Evolutionary conservation across 129 eudicot species (phyloP), one percentile per base, ranked within the genome.

Genomic region (Lactuca sativa): DNA sequence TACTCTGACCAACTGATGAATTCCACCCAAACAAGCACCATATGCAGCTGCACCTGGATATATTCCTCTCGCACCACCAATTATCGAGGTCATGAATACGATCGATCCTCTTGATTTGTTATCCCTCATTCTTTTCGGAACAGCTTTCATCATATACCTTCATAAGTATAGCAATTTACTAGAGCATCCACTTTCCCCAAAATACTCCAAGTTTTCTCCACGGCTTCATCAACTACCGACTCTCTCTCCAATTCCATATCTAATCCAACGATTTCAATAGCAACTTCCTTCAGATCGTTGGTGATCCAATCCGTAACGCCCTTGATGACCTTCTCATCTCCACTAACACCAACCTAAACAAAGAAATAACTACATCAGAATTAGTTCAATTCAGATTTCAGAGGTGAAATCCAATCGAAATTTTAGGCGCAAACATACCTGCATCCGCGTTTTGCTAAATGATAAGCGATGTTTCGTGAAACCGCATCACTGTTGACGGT

Each of bases 61-160:
- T 62, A 92, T 51, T 55, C 98, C 98, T 86, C 96, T 86, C 76
- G 89, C 98, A 12, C 90, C 95, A 25, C 96, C 98, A n/a, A 78
- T 70, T 74, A 89, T 75, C 32, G 98, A 76, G 71, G 88, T 89
- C 91, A 89, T 32, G 68, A 92, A 82, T 8, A 92, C 90, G 64
- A 92, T 80, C 32, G 96, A 88, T 43, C 97, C 97, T 33, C 96
- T 96, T 64, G 87, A 71, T 76, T 87, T 85, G 74, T 82, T 84
- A 77, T 92, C 97, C 71, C 96, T 83, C 93, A 88, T 89, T 62
- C 82, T 75, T 73, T 49, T 82, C 14, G 87, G 87, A 69, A 92
- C 90, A 71, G 89, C 82, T 79, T 92, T 89, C 79, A 89, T 62
- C 74, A 89, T 71, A 84, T 80, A 92, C 98, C 98, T 92, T 92